Conservation (phyloP, 164 flowering plant species). For the Berberis vulgaris region DNA sequence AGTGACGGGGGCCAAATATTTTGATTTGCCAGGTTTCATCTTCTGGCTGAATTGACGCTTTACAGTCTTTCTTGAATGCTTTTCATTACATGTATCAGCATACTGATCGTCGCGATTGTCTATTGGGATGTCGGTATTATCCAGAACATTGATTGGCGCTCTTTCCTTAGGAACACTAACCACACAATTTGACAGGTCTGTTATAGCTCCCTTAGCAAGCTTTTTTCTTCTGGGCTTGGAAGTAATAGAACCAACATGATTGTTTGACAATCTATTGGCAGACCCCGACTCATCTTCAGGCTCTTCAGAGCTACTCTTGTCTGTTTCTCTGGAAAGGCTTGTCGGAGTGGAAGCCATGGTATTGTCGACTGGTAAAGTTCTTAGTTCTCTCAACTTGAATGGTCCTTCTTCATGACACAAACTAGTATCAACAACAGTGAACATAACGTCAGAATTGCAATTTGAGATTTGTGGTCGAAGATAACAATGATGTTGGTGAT, state of each 20-base stretch:
- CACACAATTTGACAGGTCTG: slow-evolving; percentile 3
- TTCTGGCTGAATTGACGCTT: slow-evolving; percentile 24
- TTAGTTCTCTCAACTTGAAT: slow-evolving; percentile 36
- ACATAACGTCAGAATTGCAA: slow-evolving; percentile 18
- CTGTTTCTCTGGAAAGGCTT: slow-evolving; percentile 21
- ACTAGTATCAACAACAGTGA: slow-evolving; percentile 71
- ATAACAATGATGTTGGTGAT: slow-evolving; percentile 34
- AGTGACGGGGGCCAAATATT: slow-evolving; percentile 20
- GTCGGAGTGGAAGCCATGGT: slow-evolving; percentile 5
- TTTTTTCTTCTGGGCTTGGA: slow-evolving; percentile 6
- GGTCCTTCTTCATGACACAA: slow-evolving; percentile 28
- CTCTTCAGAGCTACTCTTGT: slow-evolving; percentile 26
- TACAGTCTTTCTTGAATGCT: slow-evolving; percentile 15
- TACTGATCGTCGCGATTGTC: slow-evolving; percentile 11
- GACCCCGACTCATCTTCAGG: slow-evolving; percentile 19
- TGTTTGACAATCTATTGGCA: slow-evolving; percentile 5
- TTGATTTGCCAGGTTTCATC: slow-evolving; percentile 19
- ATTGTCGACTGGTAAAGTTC: slow-evolving; percentile 39
- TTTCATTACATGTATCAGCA: slow-evolving; percentile 5
- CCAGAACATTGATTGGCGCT: slow-evolving; percentile 5
- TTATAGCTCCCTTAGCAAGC: neutral
- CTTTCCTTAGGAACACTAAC: slow-evolving; percentile 9
- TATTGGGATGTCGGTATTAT: neutral
- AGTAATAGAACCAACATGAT: slow-evolving; percentile 7
- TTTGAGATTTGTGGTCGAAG: slow-evolving; percentile 45